Evolutionary conservation across 2,329 filamentous ascomycete species (phyloP).

Genomic region (Myriosclerotinia curreyana): DNA sequence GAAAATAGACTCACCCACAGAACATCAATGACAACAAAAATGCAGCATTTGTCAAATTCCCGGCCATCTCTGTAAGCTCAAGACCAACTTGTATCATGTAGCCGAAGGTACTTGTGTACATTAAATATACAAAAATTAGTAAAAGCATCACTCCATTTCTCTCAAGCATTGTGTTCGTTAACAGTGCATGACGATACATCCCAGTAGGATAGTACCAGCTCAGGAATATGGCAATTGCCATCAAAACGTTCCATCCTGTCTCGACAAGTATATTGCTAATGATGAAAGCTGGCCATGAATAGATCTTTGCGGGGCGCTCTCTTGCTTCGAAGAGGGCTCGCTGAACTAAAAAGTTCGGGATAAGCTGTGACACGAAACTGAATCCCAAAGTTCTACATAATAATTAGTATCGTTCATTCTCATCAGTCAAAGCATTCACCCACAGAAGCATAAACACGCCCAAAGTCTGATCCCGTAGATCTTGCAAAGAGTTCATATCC

Average conservation of each 20-base stretch:
- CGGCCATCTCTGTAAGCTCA: conserved; percentile 70
- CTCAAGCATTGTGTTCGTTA: conserved; percentile 58
- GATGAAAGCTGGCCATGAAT: conserved; percentile 66
- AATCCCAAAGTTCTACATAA: conserved; percentile 58
- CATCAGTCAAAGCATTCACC: not conserved
- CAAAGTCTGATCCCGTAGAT: conserved; percentile 70
- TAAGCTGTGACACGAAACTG: conserved; percentile 72
- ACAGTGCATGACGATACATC: conserved; percentile 65
- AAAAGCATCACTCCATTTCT: conserved; percentile 79
- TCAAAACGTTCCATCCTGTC: conserved; percentile 74
- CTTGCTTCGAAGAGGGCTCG: conserved; percentile 61
- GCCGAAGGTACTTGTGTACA: conserved; percentile 80
- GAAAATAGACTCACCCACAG: conserved; percentile 43
- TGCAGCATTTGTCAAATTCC: conserved; percentile 71
- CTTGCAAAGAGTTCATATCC: conserved; percentile 54
- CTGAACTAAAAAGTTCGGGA: conserved; percentile 62
- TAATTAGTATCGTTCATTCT: not conserved
- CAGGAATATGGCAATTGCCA: conserved; percentile 73
- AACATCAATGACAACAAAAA: conserved; percentile 74
- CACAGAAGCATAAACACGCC: conserved; percentile 69
- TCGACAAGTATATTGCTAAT: conserved; percentile 77
- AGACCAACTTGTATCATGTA: conserved; percentile 74
- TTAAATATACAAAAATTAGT: conserved; percentile 68
- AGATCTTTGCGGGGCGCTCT: conserved; percentile 76
- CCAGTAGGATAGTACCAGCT: conserved; percentile 86